Base-by-base conservation (phyloP, 352 stramenopile genomes). In the Phytopythium delawarense region DNA sequence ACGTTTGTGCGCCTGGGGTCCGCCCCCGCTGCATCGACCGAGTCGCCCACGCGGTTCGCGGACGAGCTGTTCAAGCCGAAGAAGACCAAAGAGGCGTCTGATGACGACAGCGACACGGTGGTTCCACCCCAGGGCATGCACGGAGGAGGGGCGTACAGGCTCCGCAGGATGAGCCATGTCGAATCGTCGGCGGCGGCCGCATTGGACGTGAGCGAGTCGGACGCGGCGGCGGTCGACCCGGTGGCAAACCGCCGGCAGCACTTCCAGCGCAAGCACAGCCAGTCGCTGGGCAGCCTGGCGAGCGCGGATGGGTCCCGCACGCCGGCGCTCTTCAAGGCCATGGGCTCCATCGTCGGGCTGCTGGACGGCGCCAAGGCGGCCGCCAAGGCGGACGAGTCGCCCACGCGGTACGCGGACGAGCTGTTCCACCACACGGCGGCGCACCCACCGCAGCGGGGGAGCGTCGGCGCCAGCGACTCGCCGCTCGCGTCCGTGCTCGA, bases 11-110 rank as follows among this genome's bases (percentile, higher is more conserved):
- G 52, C 18, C 25, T 52, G 11, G 48, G 46, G 2, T 57, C 60
- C 8, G 49, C n/a, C 23, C 5, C 16, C 25, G 18, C 21, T 28
- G 11, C 46, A 53, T 4, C 46, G 12, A 66, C 63, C 13, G 30
- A 56, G n/a, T 76, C 69, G 1, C 62, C 66, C n/a, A 73, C 69
- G n/a, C 62, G 57, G 1, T 73, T 69, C 39, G 63, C 69, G 9
- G 69, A 73, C 52, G 49, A 71, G 7, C 57, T 76, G 12, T 73
- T 71, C 55, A 40, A 61, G 18, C 45, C 28, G 11, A 57, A 57
- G 51, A 57, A 20, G 51, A 37, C 23, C 25, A 21, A 37, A 6
- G 28, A n/a, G 18, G 48, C 16, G 0, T 54, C 48, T 4, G 18
- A 25, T 0, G 25, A 11, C 5, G 48, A 30, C 3, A 30, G n/a